Evolutionary conservation across 2,329 filamentous ascomycete genomes (phyloP).

Genomic region (Arachnomyces sp.): DNA sequence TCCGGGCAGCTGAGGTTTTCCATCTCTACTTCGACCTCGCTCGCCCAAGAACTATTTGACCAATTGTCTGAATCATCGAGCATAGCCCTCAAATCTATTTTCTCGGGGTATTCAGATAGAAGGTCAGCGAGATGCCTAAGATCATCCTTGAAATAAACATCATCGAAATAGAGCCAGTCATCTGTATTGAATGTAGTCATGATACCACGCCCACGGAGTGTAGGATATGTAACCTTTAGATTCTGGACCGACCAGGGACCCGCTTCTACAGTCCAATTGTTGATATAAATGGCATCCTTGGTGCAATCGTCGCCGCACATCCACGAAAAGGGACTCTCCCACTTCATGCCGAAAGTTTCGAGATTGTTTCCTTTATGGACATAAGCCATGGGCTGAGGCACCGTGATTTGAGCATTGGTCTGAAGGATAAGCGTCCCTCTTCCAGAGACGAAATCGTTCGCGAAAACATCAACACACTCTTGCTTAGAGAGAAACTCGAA

Average conservation of each 20-base stretch:
- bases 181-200: too few species aligned
- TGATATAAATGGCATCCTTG: neutral
- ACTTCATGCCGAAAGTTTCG: constrained; percentile 4
- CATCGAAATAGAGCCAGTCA: too few species aligned
- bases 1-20: too few species aligned
- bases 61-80: constrained; percentile 1
- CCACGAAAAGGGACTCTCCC: constrained; percentile 15
- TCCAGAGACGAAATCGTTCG: constrained; percentile 9
- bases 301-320: constrained; percentile 10
- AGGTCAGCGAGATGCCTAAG: too few species aligned
- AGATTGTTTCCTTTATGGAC: constrained; percentile 7
- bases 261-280: neutral
- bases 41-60: constrained; percentile 3
- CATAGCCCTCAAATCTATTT: neutral
- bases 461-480: constrained; percentile 13
- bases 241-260: too few species aligned
- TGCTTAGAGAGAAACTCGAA: constrained; percentile 5
- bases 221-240: too few species aligned
- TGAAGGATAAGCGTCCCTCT: constrained; percentile 11
- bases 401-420: constrained; percentile 4
- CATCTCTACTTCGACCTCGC: constrained; percentile 4
- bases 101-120: neutral
- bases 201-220: too few species aligned
- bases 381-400: constrained; percentile 12
- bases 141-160: too few species aligned